Base-by-base conservation (phyloP, 2,329 filamentous ascomycete genomes). In the Exophiala sideris region DNA sequence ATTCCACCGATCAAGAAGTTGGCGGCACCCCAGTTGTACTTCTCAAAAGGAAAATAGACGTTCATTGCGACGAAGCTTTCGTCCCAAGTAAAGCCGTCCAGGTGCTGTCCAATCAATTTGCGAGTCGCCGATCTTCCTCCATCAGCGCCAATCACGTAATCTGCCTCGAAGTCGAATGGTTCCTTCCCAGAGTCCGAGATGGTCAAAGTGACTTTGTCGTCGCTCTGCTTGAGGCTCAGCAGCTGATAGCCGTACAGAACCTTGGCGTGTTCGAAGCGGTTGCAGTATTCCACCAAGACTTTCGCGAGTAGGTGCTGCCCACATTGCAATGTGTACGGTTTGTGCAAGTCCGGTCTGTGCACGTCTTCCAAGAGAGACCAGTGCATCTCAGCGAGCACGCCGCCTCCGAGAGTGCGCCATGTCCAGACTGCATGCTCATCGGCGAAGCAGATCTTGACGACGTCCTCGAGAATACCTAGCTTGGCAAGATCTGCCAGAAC, bases 11-110 rank as follows among this genome's bases (percentile, higher is more conserved):
- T 48, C 5, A 56, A 21, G 35, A 51, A 49, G 35, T 56, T 56
- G 2, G 24, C 24, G 9, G 49, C 16, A 10, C 41, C 41, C 24
- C n/a, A 56, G 2, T 29, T n/a, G 16, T 56, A 51, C 32, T 52
- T 48, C 9, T 50, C 36, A 39, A 56, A 56, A 32, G 47, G 48
- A 40, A 42, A 52, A 32, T 46, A 33, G 14, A 56, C 38, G 41
- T 56, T 56, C 9, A 32, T 34, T n/a, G 53, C 52, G 12, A 49
- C 45, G 32, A 40, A 40, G 39, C n/a, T 20, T 18, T 41, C 39
- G 16, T 10, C n/a, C 39, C 39, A 41, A 6, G 39, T 41, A n/a
- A 41, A 41, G 3, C 39, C 39, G 9, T 41, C 39, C 4, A 41
- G 39, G n/a, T 41, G n/a, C 18, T 16, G 18, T 6, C 39, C 39